These are phyloP conservation scores for Penicillium goetzii DNA, from an alignment of 495 filamentous ascomycete species.

Conservation along the genomic window DNA sequence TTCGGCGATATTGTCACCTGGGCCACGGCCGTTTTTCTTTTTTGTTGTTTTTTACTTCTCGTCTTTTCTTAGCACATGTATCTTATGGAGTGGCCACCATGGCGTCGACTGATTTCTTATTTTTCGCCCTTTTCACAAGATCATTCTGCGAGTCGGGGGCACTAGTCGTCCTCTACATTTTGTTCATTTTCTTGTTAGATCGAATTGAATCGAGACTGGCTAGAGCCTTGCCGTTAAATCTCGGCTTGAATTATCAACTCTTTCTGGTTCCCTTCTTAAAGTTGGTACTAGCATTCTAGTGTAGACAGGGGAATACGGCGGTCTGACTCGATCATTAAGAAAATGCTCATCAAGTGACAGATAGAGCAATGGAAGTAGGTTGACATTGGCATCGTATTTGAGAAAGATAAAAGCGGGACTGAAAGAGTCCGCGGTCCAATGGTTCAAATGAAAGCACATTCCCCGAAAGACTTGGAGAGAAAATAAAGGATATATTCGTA, in stretches of 20 bases:
- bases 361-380: neutral
- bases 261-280: neutral
- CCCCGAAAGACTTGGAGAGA: neutral
- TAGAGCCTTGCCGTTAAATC: slow-evolving; percentile 1
- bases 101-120: slow-evolving; percentile 33
- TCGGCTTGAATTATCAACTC: slow-evolving; percentile 9
- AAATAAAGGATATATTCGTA: slow-evolving; percentile 30
- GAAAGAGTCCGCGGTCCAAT: neutral
- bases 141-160: slow-evolving; percentile 25
- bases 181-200: slow-evolving; percentile 19
- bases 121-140: slow-evolving; percentile 21
- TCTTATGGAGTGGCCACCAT: slow-evolving; percentile 34
- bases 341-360: neutral
- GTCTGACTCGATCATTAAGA: neutral
- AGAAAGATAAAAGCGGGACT: neutral
- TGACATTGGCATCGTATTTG: slow-evolving; percentile 19
- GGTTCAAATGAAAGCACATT: neutral
- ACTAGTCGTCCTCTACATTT: slow-evolving; percentile 17
- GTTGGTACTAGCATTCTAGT: neutral
- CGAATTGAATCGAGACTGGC: slow-evolving; percentile 23
- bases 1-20: neutral
- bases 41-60: slow-evolving; percentile 22
- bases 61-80: slow-evolving; percentile 29
- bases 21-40: slow-evolving; percentile 21
- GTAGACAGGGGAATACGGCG: neutral